Base-by-base conservation (phyloP, 2,329 filamentous ascomycete genomes). In the Aureobasidium sp. region DNA sequence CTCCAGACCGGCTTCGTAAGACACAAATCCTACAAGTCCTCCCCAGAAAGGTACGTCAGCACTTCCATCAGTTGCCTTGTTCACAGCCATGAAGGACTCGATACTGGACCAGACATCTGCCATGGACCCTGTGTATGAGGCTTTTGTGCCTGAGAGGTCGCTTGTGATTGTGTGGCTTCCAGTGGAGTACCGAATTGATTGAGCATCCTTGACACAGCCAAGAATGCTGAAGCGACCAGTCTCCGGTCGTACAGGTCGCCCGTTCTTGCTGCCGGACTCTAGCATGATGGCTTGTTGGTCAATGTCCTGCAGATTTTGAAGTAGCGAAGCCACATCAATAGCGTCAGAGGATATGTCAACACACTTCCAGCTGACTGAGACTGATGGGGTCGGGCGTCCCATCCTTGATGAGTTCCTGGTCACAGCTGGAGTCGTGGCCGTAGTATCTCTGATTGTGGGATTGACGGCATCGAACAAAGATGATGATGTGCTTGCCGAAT, bases 11-110 rank as follows among this genome's bases (percentile, higher is more conserved):
- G 91, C 84, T 72, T 96, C 91, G 64, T 96, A 96, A 0, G 89
- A 91, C 56, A 91, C 82, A 69, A 88, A 95, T 0, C 91, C 91
- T 75, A 96, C 84, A 63, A 96, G 86, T 0, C 91, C 91, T 57
- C 90, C 91, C 74, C 89, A 85, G 71, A 96, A 96, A 0, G 89
- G 83, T 0, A 76, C 75, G 39, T 71, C 68, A 0, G 68, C 65
- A 32, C 68, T 66, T 5, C 76, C 76, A 10, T 66, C 70, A 1
- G 63, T 64, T 1, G 73, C 73, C 59, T 68, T 71, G 5, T 74
- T 71, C 8, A 67, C 62, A 39, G 70, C 65, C 70, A 79, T 76
- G 34, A 76, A 71, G 4, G 66, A 66, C 48, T 74, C 74, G 6
- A 81, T 15, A 1, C 10, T 26, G 2, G 56, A 39, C 62, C 62